Base-by-base conservation (phyloP, 495 filamentous ascomycete genomes). In the Aspergillus leporis region DNA sequence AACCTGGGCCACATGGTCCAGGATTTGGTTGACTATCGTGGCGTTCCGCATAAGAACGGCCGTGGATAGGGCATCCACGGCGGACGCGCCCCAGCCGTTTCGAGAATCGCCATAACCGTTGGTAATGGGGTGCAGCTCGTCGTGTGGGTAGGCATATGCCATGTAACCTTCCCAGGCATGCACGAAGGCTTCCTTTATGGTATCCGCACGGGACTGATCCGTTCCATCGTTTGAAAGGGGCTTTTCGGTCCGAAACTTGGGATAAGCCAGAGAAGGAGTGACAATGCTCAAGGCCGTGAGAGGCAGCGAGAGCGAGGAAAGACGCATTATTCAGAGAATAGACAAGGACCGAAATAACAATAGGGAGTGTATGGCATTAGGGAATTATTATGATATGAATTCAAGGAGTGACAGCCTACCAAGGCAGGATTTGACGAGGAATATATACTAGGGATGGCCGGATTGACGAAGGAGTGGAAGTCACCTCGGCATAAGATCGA, bases 31-130 rank as follows among this genome's bases (percentile, higher is more conserved):
- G 34, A 94, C 85, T 34, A 89, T 83, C 38, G 87, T 79, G 18
- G 76, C 73, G 22, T 90, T 81, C 43, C 78, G 77, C 90, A 95
- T 95, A 10, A 96, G 74, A 40, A 91, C 71, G 0, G 91, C 91
- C 0, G 92, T 96, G 56, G 83, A 88, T 31, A 96, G 74, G 13
- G 90, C 91, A 74, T 96, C 92, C 14, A 94, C 82, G 6, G 91
- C 90, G 41, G 83, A 89, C 43, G 92, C 91, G 12, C 92, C 92
- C 92, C 92, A 96, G 60, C 87, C 87, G 67, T 93, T 94, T 56
- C 91, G 82, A 36, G 90, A 89, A 65, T 95, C 85, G 13, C 75
- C 77, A 46, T 74, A 87, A 3, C 72, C 69, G 58, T 91, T 91
- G 21, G 79, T 79, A 5, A 89, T 79, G 5, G 91, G 90, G 64